phyloP scores from a whole-genome alignment of 2,329 filamentous ascomycete species.

The Alternaria novae-zelandiae region DNA sequence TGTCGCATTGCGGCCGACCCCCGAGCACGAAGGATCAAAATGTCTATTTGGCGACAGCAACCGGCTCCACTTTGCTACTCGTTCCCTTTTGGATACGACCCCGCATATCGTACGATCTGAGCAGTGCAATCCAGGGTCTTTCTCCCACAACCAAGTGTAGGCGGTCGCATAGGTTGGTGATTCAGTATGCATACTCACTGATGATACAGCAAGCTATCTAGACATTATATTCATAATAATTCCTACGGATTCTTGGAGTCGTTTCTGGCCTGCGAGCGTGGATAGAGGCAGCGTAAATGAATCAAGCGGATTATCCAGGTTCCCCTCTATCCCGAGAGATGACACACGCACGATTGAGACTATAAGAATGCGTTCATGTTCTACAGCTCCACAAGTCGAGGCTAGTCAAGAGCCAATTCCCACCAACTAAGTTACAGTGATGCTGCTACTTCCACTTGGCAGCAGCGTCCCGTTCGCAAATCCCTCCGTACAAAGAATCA shows the following conservation, averaged over 20 bases:
- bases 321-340: not conserved
- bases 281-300: not conserved
- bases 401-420: not conserved
- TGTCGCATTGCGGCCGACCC: not conserved
- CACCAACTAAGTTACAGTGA: conserved; percentile 8
- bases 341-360: not conserved
- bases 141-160: not conserved
- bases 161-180: not conserved
- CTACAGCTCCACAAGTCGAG: not conserved
- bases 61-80: not conserved
- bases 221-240: not conserved
- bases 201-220: not conserved
- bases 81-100: not conserved
- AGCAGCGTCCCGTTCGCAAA: conserved; percentile 9
- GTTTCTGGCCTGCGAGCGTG: not conserved
- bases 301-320: not conserved
- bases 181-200: not conserved
- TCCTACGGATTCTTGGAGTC: not conserved
- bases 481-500: conserved; percentile 11
- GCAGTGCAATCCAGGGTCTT: not conserved
- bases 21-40: not conserved
- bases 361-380: not conserved
- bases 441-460: conserved; percentile 12
- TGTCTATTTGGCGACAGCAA: not conserved
- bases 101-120: not conserved